phyloP scores from a whole-genome alignment of 2,329 filamentous ascomycete genomes.

The Fusarium haematococcum region DNA sequence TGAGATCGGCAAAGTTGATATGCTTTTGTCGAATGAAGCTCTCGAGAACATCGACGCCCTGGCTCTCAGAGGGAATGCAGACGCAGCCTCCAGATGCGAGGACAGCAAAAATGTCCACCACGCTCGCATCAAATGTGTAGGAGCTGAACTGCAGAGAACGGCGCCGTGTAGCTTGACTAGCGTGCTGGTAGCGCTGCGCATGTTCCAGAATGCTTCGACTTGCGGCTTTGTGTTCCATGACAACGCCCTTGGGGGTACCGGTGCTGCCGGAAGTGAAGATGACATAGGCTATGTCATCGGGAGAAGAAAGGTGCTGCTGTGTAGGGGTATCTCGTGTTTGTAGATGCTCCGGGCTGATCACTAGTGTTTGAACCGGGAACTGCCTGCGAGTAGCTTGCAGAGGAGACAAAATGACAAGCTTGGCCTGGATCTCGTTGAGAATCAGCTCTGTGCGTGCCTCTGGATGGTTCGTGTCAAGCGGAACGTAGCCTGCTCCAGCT shows the following conservation, averaged over 20 bases:
- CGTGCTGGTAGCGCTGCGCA: background rate
- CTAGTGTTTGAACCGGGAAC: background rate
- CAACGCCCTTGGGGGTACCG: background rate
- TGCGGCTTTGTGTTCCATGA: background rate
- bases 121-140: conserved; percentile 11
- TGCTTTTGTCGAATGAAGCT: background rate
- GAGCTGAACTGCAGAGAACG: conserved; percentile 17
- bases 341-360: background rate
- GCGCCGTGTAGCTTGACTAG: background rate
- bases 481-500: background rate
- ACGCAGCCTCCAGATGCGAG: conserved; percentile 18
- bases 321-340: background rate
- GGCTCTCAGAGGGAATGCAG: conserved; percentile 14
- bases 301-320: background rate
- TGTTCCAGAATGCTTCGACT: background rate
- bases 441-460: background rate
- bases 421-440: background rate
- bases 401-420: background rate
- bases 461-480: background rate
- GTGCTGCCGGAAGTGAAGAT: background rate
- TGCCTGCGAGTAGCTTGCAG: background rate
- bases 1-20: background rate
- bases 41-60: conserved; percentile 3
- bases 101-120: conserved; percentile 12
- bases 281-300: background rate